phyloP scores from a whole-genome alignment of 345 rosid species.

The Luvunga scandens region DNA sequence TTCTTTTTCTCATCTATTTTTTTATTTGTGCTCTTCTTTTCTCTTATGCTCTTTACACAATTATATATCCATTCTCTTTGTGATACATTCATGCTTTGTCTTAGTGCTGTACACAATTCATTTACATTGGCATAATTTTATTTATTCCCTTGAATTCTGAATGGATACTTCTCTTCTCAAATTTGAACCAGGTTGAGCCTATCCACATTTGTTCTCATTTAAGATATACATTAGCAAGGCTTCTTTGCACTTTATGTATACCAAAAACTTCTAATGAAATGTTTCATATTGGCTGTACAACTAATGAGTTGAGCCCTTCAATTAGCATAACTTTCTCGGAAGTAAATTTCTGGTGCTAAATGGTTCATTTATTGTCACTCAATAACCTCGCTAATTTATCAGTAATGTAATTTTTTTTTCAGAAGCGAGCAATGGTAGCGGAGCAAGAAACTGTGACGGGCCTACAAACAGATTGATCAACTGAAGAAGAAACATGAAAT shows the following conservation, averaged over 20 bases:
- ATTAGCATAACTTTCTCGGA: background rate
- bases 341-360: background rate
- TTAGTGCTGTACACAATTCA: background rate
- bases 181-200: background rate
- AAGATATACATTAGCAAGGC: background rate
- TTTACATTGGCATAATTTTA: background rate
- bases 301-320: background rate
- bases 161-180: background rate
- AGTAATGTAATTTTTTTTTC: background rate
- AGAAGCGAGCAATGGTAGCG: constrained; percentile 69
- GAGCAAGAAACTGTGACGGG: constrained; percentile 61
- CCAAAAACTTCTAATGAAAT: background rate
- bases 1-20: too few species aligned
- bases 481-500: constrained; percentile 55
- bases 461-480: constrained; percentile 48
- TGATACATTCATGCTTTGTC: background rate
- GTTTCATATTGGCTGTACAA: background rate
- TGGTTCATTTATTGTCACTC: background rate
- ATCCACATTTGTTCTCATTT: background rate
- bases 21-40: background rate
- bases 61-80: too few species aligned
- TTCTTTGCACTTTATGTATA: background rate
- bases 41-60: background rate
- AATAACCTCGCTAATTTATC: background rate
- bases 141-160: background rate